Conservation (phyloP, 345 rosid genomes). For the Crucihimalaya himalaica region DNA sequence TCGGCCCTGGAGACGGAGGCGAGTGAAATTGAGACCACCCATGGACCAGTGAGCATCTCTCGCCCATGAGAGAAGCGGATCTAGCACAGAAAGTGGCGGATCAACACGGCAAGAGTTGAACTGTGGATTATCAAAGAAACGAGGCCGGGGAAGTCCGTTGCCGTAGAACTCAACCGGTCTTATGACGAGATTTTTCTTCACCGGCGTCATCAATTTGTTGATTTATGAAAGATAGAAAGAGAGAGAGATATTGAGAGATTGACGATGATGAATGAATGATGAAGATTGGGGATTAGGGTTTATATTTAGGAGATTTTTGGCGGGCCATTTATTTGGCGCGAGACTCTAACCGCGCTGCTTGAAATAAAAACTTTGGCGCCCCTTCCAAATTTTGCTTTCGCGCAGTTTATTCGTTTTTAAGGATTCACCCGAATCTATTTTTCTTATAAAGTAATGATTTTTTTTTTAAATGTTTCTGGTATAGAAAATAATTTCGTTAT, state of each 20-base stretch:
- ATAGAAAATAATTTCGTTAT: no score
- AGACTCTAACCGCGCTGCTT: slow-evolving; percentile 34
- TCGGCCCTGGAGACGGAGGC: slow-evolving; percentile 87
- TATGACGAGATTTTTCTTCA: slow-evolving; percentile 41
- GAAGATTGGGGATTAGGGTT: not conserved
- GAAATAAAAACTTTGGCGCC: slow-evolving; percentile 28
- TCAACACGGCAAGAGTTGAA: slow-evolving; percentile 59
- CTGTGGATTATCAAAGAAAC: slow-evolving; percentile 58
- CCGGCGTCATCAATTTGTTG: slow-evolving; percentile 52
- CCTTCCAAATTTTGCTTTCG: slow-evolving; percentile 21
- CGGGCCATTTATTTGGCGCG: slow-evolving; percentile 29
- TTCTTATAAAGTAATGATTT: no score
- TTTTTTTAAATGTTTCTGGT: no score
- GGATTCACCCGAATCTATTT: not conserved
- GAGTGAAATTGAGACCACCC: slow-evolving; percentile 88
- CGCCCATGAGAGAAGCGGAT: slow-evolving; percentile 89
- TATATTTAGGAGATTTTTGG: slow-evolving; percentile 25
- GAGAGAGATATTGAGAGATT: not conserved
- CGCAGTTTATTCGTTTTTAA: not conserved
- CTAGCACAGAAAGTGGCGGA: slow-evolving; percentile 70
- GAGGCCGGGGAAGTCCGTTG: slow-evolving; percentile 87
- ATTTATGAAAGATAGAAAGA: not conserved
- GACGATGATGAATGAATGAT: not conserved
- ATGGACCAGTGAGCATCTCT: slow-evolving; percentile 96
- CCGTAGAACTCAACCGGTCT: slow-evolving; percentile 79